phyloP scores from a whole-genome alignment of 2,329 filamentous ascomycete species.

The Arthrobotrys pseudoclavata region DNA sequence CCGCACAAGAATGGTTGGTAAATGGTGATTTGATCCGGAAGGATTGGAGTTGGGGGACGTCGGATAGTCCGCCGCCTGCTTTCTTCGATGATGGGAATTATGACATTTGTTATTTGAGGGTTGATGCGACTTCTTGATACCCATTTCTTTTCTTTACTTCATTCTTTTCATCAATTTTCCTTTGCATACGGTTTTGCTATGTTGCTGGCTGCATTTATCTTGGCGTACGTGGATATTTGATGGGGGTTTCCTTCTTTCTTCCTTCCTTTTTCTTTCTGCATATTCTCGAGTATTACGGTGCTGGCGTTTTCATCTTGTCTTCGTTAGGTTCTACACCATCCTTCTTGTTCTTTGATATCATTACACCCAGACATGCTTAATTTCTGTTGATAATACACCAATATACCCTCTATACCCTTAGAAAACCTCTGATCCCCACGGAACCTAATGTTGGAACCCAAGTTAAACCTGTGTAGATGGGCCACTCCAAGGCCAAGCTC shows the following conservation, averaged over 20 bases:
- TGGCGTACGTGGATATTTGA: conserved; percentile 41
- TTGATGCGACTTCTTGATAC: conserved; percentile 53
- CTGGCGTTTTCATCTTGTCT: conserved; percentile 15
- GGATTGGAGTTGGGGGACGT: conserved; percentile 53
- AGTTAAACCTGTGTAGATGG: not conserved
- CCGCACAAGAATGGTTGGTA: conserved; percentile 55
- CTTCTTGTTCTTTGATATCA: conserved; percentile 36
- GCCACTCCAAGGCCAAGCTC: not conserved
- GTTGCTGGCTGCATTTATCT: conserved; percentile 36
- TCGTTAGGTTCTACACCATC: conserved; percentile 27
- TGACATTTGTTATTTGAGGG: conserved; percentile 55
- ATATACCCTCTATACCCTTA: conserved; percentile 32
- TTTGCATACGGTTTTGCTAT: conserved; percentile 7
- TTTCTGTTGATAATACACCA: conserved; percentile 18
- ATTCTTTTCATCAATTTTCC: conserved; percentile 24
- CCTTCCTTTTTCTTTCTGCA: not conserved
- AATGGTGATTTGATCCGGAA: conserved; percentile 48
- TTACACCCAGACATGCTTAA: conserved; percentile 1
- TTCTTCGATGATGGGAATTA: conserved; percentile 55
- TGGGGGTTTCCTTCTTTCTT: not conserved
- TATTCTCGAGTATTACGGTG: not conserved
- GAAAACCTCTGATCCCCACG: not conserved
- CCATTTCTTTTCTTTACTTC: conserved; percentile 11
- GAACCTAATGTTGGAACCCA: not conserved
- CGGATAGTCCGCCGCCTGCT: conserved; percentile 58